phyloP scores from a whole-genome alignment of 73 alveolate genomes.

The Diophrys appendiculata region DNA sequence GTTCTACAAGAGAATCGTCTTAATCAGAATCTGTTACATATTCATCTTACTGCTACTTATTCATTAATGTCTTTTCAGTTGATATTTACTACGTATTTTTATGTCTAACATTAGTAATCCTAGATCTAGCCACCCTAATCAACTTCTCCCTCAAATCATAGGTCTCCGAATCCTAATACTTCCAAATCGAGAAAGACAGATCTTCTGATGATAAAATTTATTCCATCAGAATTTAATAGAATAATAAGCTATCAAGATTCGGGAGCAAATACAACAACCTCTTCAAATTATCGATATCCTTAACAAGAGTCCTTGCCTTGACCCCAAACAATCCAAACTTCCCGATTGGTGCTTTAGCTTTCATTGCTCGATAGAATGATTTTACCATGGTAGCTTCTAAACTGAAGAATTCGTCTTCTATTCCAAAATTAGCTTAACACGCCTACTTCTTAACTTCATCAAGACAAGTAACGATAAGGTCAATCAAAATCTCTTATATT shows the following conservation, averaged over 20 bases:
- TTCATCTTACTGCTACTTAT: no score
- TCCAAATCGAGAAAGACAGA: neutral
- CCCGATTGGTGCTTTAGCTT: conserved; percentile 1
- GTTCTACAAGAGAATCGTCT: no score
- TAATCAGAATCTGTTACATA: no score
- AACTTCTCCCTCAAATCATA: neutral
- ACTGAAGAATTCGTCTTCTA: conserved; percentile 22
- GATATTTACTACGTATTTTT: no score
- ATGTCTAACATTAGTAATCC: neutral
- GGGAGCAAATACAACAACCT: conserved; percentile 1
- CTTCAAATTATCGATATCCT: conserved; percentile 24
- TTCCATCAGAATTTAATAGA: neutral
- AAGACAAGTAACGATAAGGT: conserved; percentile 25
- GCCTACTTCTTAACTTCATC: conserved; percentile 39
- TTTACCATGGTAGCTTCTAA: conserved; percentile 24
- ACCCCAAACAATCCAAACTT: conserved; percentile 24
- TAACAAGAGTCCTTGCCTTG: conserved; percentile 24
- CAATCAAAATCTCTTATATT: conserved; percentile 32
- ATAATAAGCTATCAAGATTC: neutral
- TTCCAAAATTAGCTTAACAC: conserved; percentile 5
- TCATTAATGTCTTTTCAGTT: no score
- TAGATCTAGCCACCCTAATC: neutral
- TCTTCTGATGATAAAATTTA: neutral
- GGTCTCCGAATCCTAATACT: neutral
- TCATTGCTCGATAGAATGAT: neutral